Evolutionary conservation across 805 yeast species (phyloP), one percentile per base, ranked within the genome.

Genomic region (Ogataea philodendri): DNA sequence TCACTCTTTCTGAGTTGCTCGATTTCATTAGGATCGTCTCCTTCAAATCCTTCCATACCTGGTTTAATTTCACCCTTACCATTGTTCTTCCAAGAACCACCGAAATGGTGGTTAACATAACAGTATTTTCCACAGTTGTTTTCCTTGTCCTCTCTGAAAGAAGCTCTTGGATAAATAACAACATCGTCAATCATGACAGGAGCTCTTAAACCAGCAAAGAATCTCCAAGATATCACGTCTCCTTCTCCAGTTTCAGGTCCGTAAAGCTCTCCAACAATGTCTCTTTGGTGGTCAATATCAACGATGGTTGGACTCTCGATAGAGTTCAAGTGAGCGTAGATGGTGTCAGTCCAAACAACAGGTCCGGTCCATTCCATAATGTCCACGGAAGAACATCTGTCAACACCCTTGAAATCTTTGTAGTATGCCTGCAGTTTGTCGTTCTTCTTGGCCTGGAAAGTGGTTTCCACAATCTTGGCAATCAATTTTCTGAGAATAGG

Each of bases 331-430:
- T 82, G 84, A 7, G 72, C 71, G 57, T 82, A 70, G 9, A 82
- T 70, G 8, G 78, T 76, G 54, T 83, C 90, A 1, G 94, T 79
- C 80, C 87, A 84, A 16, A 78, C 63, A 26, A 86, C 93, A 29
- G 84, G 76, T 8, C 94, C 94, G 0, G 93, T 81, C 87, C 87
- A 81, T 49, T 69, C 73, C 66, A 78, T 75, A 36, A 81, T 76
- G 45, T 74, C 81, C 39, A 65, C 54, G 2, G 63, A 55, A 13
- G 55, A 49, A 40, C 65, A 60, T 42, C 56, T 53, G 43, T 61
- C 65, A 24, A 61, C 63, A 25, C 59, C 63, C 35, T 57, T 59
- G 39, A 60, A 60, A 46, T 60, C 65, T 40, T 58, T 57, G 36
- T 59, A 59, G 30, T 59, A 59, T 16, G 64, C 64, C 35, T 51